Evolutionary conservation across 345 rosid species (phyloP), one percentile per base, ranked within the genome.

Genomic region (Chamaenerion angustifolium): DNA sequence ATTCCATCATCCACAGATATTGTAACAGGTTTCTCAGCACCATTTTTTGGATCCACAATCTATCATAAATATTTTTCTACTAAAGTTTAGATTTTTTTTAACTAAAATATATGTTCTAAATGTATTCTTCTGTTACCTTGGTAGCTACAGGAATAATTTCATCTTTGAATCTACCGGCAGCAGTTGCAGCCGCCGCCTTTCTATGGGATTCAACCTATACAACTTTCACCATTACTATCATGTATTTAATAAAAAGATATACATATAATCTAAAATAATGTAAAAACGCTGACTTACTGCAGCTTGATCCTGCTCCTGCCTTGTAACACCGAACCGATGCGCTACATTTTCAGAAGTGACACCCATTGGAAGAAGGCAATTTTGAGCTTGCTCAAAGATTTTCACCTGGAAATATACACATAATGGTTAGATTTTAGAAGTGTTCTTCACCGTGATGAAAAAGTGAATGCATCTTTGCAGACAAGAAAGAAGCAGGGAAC

Each of bases 301-400:
- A 56, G 96, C 98, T 72, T 86, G 92, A 68, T 90, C 98, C 67
- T 90, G 98, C 74, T 90, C 98, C 69, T 74, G 76, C 76, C 94
- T 79, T 27, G 87, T 74, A 51, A 90, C 92, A 47, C 82, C 82
- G 65, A 81, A 90, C 49, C 92, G 82, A 40, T 81, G 64, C 48
- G 98, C 94, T 41, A 90, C 94, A 65, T 90, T 90, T 58, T 90
- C 98, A 17, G 98, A 90, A 56, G 98, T 90, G 56, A 90, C 45
- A 17, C 98, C 98, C 98, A 90, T 90, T 6, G 98, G 94, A 52
- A 90, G 88, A 63, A 86, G 94, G 62, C 96, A 90, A 58, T 76
- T 77, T 56, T 69, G 85, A 48, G 98, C 96, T 68, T 86, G 81
- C 56, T 75, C 76, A 68, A 86, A 78, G 40, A 10, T 51, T 60